phyloP scores from a whole-genome alignment of 352 stramenopile species.

The Pythium plurisporium region DNA sequence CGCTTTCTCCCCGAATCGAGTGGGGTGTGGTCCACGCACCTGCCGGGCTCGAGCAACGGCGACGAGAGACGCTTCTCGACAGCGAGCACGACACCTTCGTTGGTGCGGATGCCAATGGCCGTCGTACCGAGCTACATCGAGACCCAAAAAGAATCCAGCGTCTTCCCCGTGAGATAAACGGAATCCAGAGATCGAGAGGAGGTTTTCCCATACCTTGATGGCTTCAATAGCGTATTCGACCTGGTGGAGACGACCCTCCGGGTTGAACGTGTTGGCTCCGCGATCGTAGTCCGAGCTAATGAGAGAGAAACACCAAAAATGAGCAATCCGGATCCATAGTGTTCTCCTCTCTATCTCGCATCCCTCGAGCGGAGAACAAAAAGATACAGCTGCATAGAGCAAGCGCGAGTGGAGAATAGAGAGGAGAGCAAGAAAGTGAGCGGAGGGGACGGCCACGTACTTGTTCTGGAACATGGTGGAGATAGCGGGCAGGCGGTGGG shows the following conservation, averaged over 20 bases:
- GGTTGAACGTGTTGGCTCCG: constrained; percentile 99
- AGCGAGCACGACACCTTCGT: constrained; percentile 96
- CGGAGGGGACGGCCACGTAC: constrained; percentile 9
- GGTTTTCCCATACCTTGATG: constrained; percentile 92
- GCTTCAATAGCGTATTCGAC: constrained; percentile 99
- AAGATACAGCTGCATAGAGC: neutral
- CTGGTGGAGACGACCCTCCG: constrained; percentile 98
- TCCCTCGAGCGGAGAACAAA: neutral
- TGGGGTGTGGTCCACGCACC: constrained; percentile 38
- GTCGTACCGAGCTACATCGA: constrained; percentile 93
- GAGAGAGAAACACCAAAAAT: neutral
- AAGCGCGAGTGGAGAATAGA: neutral
- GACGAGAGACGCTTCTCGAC: constrained; percentile 99
- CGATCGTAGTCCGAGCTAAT: constrained; percentile 98
- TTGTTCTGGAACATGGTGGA: constrained; percentile 32
- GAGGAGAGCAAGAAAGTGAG: neutral
- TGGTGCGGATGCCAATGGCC: constrained; percentile 97
- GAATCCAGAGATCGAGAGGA: too few relatives aligned
- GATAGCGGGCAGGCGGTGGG: too few relatives aligned
- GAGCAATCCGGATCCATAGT: neutral
- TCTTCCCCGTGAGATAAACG: too few relatives aligned
- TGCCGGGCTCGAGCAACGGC: constrained; percentile 92
- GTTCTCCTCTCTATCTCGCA: neutral
- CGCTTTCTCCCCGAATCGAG: neutral
- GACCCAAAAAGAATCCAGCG: neutral